Base-by-base conservation (phyloP, 768 basidiomycete genomes). In the Daedalea quercina region DNA sequence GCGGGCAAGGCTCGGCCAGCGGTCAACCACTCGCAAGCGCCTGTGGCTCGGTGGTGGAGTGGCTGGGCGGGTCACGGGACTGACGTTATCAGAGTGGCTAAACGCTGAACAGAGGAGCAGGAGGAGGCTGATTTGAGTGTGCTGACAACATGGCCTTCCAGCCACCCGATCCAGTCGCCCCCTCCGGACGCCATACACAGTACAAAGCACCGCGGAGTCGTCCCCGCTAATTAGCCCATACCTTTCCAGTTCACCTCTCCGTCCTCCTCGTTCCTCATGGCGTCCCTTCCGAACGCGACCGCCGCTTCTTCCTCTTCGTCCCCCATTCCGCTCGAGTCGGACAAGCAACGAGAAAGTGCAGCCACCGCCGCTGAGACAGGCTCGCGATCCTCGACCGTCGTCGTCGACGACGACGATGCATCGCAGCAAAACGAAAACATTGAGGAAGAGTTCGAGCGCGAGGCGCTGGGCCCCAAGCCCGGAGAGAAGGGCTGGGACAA, bases 401-500 rank as follows among this genome's bases (percentile, higher is more conserved):
- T 57, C 20, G 55, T 24, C 19, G 53, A 57, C 9, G 55, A 55
- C 26, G 59, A 55, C 31, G 50, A 40, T 4, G 11, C 11, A 11
- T 31, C 28, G 11, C 6, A 31, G 11, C 28, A 4, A 31, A 35
- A 24, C 33, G 45, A 54, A 12, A 47, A 54, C 22, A 48, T 61
- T 46, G 58, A 60, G 35, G 52, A 57, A 0, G 50, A 62, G 44
- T 59, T 60, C 37, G 57, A 62, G 40, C 55, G 52, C 46, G 62
- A 63, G 47, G 60, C 61, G 15, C 62, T 61, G 45, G 62, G 62
- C 17, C 63, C 62, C 9, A 50, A 50, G 26, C 51, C 52, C 3
- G 63, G 60, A 13, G 62, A 66, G 45, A 62, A 66, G 57, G 57
- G 53, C 24, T 57, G 47, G 40, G 64, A 65, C 33, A 44, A 57